Base-by-base conservation (phyloP, 352 stramenopile genomes). In the Phytopythium kandeliae region DNA sequence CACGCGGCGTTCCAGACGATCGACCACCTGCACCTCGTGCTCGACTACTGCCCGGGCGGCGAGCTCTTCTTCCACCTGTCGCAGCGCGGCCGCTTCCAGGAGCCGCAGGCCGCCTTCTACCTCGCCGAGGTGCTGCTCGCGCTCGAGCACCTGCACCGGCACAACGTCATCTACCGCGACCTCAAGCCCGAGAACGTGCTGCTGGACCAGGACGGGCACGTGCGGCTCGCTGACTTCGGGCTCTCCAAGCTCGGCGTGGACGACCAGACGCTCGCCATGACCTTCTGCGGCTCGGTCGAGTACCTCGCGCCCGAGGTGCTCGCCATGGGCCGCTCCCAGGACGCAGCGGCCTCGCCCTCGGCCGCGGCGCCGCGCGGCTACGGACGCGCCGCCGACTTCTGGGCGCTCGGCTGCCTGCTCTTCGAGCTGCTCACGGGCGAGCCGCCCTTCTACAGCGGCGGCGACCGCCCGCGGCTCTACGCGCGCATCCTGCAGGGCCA, bases 101-200 rank as follows among this genome's bases (percentile, higher is more conserved):
- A 96, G 46, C 57, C 75, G n/a, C 63, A 89, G 8, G 78, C 88
- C 2, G 67, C 69, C 0, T 97, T 97, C 48, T 97, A 97, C 57
- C 59, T 83, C 12, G 85, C 86, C 30, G 89, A 97, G 68, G 74
- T 96, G 9, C 81, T 86, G 17, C 66, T 92, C 17, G 83, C 80
- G n/a, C 66, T 94, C 22, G 78, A 89, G 41, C 66, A 90, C 51
- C 59, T 94, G 40, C 80, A 94, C 48, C 51, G 62, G 1, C 65
- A 88, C 51, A 69, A 78, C 38, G 82, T 94, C 52, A 82, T 96
- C 35, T 95, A 96, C 51, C 78, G 87, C 11, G 87, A 97, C 51
- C 67, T 97, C 25, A 96, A 97, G 50, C 88, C 88, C 1, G 86
- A 96, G 56, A 97, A 97, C 54, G 75, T 98, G 28, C 61, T 97